Percentiles rank a stretch among this genome's conserved stretches.
Conservation (phyloP, 2,329 filamentous ascomycete genomes). For the Trichoderma aggressivum region DNA sequence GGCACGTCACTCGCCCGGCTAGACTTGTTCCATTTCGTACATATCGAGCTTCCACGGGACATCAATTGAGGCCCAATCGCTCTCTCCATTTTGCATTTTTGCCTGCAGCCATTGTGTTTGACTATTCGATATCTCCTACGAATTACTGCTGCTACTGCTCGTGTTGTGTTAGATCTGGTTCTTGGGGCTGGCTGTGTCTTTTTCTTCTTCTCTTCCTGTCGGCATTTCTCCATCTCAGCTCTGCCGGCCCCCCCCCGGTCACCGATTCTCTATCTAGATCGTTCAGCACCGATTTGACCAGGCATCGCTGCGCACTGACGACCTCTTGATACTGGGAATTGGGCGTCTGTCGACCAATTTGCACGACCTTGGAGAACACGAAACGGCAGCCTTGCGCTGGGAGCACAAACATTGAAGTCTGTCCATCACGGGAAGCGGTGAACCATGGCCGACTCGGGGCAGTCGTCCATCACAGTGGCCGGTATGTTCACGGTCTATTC, state of each 20-base stretch:
- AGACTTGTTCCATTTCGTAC: not conserved
- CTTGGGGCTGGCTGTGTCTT: conserved; percentile 3
- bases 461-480: conserved; percentile 58
- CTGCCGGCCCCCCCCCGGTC: conserved; percentile 1
- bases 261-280: conserved; percentile 1
- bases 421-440: not conserved
- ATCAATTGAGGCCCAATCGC: conserved; percentile 17
- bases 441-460: conserved; percentile 29
- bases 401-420: not conserved
- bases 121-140: conserved; percentile 21
- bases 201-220: not conserved
- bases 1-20: conserved; percentile 26
- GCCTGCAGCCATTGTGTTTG: conserved; percentile 22
- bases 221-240: conserved; percentile 2
- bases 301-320: not conserved
- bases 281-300: not conserved
- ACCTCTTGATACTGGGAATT: not conserved
- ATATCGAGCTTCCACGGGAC: conserved; percentile 29
- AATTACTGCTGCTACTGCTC: not conserved
- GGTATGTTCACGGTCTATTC: conserved; percentile 37
- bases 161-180: not conserved
- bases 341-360: not conserved
- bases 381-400: not conserved
- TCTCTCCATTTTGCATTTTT: conserved; percentile 19
- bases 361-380: not conserved